Percentiles rank a stretch among this genome's conserved stretches.
Evolutionary conservation across 768 basidiomycete genomes (phyloP).

Genomic region (Antrodiella citrinella): DNA sequence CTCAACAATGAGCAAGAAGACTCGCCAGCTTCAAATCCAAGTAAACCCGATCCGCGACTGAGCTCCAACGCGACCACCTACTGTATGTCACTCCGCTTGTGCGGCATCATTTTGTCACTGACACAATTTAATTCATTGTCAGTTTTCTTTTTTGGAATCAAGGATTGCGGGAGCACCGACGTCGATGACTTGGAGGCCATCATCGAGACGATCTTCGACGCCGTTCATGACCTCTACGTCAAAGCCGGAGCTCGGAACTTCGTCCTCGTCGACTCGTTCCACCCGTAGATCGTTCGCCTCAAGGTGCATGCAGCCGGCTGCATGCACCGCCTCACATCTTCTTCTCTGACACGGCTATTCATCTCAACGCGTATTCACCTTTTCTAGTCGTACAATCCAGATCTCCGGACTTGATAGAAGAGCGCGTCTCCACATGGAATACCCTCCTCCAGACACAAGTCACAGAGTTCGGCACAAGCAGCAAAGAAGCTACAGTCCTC

Average conservation of each 20-base stretch:
- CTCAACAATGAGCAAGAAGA: neutral
- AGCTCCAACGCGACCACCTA: neutral
- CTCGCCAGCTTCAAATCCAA: too few species aligned
- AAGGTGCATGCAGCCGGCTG: conserved; percentile 17
- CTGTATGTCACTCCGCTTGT: neutral
- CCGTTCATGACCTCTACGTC: conserved; percentile 23
- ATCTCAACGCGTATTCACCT: too few species aligned
- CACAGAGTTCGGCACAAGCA: conserved; percentile 18
- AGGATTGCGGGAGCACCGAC: conserved; percentile 28
- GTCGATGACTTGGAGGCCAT: conserved; percentile 22
- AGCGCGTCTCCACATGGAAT: conserved; percentile 26
- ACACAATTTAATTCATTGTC: too few species aligned
- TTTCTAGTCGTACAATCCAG: neutral
- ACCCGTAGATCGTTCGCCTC: conserved; percentile 29
- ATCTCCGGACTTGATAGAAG: conserved; percentile 4
- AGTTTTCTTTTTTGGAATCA: conserved; percentile 31
- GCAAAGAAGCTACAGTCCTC: conserved; percentile 20
- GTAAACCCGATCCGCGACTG: neutral
- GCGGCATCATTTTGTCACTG: neutral
- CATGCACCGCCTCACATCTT: neutral
- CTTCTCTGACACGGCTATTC: too few species aligned
- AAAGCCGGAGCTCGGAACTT: conserved; percentile 29
- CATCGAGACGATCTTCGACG: conserved; percentile 21
- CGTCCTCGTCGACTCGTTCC: conserved; percentile 31
- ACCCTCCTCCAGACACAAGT: conserved; percentile 14